A percentile compares a stretch with the other conserved stretches of the same genome.
Conservation (phyloP, 2,329 filamentous ascomycete species). For the Alternaria conjuncta region DNA sequence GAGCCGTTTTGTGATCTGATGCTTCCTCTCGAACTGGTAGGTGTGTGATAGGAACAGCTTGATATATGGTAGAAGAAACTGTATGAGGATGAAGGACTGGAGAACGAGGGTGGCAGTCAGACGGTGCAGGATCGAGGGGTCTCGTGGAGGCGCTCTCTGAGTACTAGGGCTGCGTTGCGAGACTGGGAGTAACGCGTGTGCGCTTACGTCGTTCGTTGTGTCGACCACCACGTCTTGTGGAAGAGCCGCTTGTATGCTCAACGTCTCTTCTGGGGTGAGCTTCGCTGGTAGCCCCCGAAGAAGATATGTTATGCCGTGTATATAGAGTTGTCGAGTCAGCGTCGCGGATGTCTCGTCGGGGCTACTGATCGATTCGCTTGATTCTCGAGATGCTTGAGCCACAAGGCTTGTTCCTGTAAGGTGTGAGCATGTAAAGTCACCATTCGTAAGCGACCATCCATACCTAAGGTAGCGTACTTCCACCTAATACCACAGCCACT, state of each 20-base stretch:
- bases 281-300: conserved; percentile 67
- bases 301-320: conserved; percentile 69
- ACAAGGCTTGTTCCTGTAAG: conserved; percentile 55
- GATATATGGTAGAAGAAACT: conserved; percentile 68
- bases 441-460: neutral
- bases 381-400: conserved; percentile 55
- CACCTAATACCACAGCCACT: conserved; percentile 54
- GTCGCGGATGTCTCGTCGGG: conserved; percentile 44
- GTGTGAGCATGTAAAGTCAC: conserved; percentile 2
- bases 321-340: conserved; percentile 68
- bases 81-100: conserved; percentile 64
- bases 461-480: conserved; percentile 61
- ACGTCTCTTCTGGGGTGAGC: conserved; percentile 62
- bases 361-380: conserved; percentile 39
- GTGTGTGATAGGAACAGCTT: conserved; percentile 60
- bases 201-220: conserved; percentile 14
- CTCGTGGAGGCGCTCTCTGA: conserved; percentile 15
- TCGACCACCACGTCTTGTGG: conserved; percentile 45
- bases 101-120: conserved; percentile 64
- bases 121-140: conserved; percentile 64
- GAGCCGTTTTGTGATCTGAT: conserved; percentile 68
- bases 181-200: conserved; percentile 24
- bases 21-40: conserved; percentile 69
- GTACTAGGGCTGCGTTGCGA: conserved; percentile 9
- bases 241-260: conserved; percentile 60